phyloP scores from a whole-genome alignment of 2,329 filamentous ascomycete species.

The Bipolaris zeicola region DNA sequence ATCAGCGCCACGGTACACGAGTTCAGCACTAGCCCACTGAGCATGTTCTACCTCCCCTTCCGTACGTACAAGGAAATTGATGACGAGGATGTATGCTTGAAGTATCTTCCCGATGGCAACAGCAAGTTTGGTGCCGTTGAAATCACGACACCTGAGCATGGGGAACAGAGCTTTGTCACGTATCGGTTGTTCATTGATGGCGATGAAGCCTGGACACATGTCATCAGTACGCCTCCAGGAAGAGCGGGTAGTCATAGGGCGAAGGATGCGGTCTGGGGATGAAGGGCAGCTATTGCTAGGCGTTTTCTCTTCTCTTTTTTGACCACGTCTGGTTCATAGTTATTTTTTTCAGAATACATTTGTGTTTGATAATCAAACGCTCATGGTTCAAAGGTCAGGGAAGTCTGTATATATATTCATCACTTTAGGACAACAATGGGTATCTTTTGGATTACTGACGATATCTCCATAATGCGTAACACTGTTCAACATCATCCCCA shows the following conservation, averaged over 20 bases:
- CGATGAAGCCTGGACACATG: conserved; percentile 72
- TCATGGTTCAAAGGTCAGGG: no score
- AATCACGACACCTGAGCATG: conserved; percentile 69
- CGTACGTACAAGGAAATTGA: conserved; percentile 83
- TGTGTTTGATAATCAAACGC: no score
- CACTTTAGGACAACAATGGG: no score
- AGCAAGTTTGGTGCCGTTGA: conserved; percentile 87
- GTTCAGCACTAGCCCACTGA: conserved; percentile 88
- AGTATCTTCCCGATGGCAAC: conserved; percentile 85
- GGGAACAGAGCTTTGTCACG: conserved; percentile 73
- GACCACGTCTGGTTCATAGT: no score
- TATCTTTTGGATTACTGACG: no score
- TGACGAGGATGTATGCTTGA: conserved; percentile 79
- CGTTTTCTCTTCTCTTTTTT: neutral
- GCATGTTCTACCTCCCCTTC: conserved; percentile 90
- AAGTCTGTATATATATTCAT: no score
- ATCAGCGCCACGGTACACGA: conserved; percentile 69
- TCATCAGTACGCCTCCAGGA: conserved; percentile 51
- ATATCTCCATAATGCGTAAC: no score
- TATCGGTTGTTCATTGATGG: conserved; percentile 87
- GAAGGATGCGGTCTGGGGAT: conserved; percentile 56
- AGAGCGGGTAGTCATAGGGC: conserved; percentile 48
- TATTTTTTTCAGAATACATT: no score
- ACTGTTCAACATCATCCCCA: no score
- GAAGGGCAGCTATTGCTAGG: neutral